These are phyloP conservation scores for Salix suchowensis DNA, from an alignment of 345 rosid species.

Conservation along the genomic window DNA sequence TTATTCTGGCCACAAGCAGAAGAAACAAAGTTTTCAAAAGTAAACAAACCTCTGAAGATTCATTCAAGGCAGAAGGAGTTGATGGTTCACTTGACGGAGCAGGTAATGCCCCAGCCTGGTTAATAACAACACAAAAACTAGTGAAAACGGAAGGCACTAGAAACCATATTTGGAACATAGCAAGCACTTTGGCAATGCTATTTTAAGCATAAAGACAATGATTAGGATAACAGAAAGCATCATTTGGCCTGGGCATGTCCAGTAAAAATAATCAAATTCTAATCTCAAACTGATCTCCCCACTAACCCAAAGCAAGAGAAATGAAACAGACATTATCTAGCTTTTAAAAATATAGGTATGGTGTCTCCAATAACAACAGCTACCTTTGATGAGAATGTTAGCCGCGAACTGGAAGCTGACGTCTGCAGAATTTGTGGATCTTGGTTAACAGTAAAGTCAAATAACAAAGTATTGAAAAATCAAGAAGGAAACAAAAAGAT, in stretches of 20 bases:
- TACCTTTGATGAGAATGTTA: constrained; percentile 24
- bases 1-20: background rate
- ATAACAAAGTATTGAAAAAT: background rate
- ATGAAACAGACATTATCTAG: background rate
- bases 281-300: background rate
- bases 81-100: constrained; percentile 41
- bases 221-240: background rate
- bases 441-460: background rate
- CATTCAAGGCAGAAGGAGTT: constrained; percentile 34
- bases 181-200: background rate
- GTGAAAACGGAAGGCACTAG: constrained; percentile 3
- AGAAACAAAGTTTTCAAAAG: background rate
- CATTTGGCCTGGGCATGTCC: background rate
- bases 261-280: background rate
- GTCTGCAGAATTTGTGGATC: constrained; percentile 15
- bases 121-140: constrained; percentile 10
- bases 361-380: background rate
- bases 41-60: constrained; percentile 46
- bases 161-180: constrained; percentile 1
- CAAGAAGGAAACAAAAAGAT: background rate
- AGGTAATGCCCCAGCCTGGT: constrained; percentile 50
- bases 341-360: background rate
- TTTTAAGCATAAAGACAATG: background rate
- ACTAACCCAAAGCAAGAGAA: background rate
- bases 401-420: constrained; percentile 13